Percentiles rank a stretch among this genome's conserved stretches.
phyloP scores from a whole-genome alignment of 306 rosid genomes.

The Quercus dentata region DNA sequence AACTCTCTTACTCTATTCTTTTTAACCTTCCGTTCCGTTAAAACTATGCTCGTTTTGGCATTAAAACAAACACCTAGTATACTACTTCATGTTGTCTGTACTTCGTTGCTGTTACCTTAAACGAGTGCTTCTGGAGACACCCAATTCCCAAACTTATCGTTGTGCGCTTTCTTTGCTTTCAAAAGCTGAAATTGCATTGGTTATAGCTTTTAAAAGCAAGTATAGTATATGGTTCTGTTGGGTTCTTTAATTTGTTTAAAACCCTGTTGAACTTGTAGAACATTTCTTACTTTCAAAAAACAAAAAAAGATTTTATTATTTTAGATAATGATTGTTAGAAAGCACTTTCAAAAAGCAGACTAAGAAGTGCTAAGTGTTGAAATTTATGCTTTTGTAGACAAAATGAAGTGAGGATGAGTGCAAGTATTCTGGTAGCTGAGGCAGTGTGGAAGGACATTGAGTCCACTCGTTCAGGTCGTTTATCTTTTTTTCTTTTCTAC shows the following conservation, averaged over 20 bases:
- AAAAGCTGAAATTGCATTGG: neutral
- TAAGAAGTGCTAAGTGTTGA: neutral
- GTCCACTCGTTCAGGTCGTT: constrained; percentile 35
- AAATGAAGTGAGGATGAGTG: constrained; percentile 21
- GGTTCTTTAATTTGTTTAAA: neutral
- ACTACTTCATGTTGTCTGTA: neutral
- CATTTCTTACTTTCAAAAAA: neutral
- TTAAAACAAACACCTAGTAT: neutral
- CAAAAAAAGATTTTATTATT: neutral
- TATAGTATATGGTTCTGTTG: neutral
- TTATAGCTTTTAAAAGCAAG: neutral
- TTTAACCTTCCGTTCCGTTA: neutral
- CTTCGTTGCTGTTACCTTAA: neutral
- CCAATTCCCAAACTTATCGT: neutral
- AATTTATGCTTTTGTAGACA: neutral
- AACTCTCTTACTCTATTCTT: neutral
- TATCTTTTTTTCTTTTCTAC: neutral
- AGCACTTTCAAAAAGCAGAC: neutral
- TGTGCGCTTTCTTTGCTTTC: neutral
- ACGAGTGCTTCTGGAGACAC: neutral
- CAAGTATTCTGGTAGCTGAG: constrained; percentile 39
- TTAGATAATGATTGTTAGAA: neutral
- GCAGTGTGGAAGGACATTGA: constrained; percentile 45
- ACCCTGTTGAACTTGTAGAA: neutral
- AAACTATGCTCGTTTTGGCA: neutral